phyloP scores from a whole-genome alignment of 257 asterid genomes.

The Haberlea rhodopensis region DNA sequence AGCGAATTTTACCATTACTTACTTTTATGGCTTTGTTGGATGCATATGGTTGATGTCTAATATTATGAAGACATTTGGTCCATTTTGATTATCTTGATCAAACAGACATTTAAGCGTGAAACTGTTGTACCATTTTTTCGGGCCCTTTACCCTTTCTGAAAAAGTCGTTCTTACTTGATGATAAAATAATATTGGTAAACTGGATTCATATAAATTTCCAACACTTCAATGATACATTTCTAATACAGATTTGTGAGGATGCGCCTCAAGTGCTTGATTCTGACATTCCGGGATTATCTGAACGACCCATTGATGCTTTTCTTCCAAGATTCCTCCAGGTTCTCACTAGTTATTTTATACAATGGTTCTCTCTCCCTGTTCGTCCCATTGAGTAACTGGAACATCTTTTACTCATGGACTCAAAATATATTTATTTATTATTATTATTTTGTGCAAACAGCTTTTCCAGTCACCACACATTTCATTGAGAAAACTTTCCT shows the following conservation, averaged over 20 bases:
- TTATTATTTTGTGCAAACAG: slow-evolving; percentile 41
- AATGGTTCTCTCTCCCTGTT: neutral
- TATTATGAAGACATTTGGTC: slow-evolving; percentile 6
- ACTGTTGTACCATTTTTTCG: slow-evolving; percentile 10
- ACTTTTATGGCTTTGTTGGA: neutral
- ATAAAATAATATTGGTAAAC: neutral
- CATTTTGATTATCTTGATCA: slow-evolving; percentile 6
- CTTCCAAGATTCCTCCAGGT: slow-evolving; percentile 92
- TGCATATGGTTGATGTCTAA: slow-evolving; percentile 13
- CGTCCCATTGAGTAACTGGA: neutral
- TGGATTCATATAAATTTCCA: neutral
- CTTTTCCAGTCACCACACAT: slow-evolving; percentile 85
- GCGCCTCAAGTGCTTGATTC: slow-evolving; percentile 80
- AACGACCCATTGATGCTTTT: slow-evolving; percentile 80
- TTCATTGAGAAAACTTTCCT: slow-evolving; percentile 71
- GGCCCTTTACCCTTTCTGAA: slow-evolving; percentile 13
- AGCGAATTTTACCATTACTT: neutral
- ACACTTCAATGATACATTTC: slow-evolving; percentile 9
- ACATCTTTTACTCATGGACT: slow-evolving; percentile 8
- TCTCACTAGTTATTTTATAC: neutral
- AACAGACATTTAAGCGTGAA: neutral
- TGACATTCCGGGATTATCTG: slow-evolving; percentile 75
- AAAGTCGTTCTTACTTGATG: neutral
- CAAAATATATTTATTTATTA: slow-evolving; percentile 12
- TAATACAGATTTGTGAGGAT: slow-evolving; percentile 73